Evolutionary conservation across 805 yeast genomes (phyloP), one percentile per base, ranked within the genome.

Genomic region (Huiozyma sinensis): DNA sequence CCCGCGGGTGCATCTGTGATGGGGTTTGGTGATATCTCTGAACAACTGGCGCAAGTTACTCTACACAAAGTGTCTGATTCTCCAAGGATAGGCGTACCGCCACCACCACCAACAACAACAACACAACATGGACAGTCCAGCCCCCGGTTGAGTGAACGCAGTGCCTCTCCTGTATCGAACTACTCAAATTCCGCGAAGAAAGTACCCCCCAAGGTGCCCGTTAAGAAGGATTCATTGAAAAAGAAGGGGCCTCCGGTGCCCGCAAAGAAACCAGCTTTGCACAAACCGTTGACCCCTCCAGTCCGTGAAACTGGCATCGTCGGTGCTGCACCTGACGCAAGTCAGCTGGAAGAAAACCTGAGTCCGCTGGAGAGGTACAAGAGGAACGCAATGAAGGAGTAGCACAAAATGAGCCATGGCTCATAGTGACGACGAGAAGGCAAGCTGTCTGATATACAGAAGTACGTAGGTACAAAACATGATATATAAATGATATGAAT

Each of bases 241-340:
- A 42, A 43, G 12, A 43, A 35, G 8, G 49, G 52, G 11, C 54
- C 59, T 17, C 40, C 46, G 5, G 48, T 53, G n/a, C 56, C 57
- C 11, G 43, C 29, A 12, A 50, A 53, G 30, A 44, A 48, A 7
- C 28, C 45, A 7, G 41, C 44, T 6, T 41, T 49, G 29, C 40
- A 35, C 33, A 33, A 42, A 17, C 24, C 24, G 2, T 17, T 17
- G 24, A 17, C 24, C 24, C 24, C 24, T 17, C 24, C 24, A 3
- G 24, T 17, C 24, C 24, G 24, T 17, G 24, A 17, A 10, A 28
- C 39, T 24, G 31, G 31, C 8, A 40, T 32, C 35, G 34, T 9
- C 7, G 29, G 32, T 6, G 28, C 33, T 38, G 8, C 38, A 9
- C 28, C 32, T 6, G 27, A n/a, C 10, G 24, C 7, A 30, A 37